Evolutionary conservation across 257 asterid species (phyloP).

Genomic region (Paulownia fortunei): DNA sequence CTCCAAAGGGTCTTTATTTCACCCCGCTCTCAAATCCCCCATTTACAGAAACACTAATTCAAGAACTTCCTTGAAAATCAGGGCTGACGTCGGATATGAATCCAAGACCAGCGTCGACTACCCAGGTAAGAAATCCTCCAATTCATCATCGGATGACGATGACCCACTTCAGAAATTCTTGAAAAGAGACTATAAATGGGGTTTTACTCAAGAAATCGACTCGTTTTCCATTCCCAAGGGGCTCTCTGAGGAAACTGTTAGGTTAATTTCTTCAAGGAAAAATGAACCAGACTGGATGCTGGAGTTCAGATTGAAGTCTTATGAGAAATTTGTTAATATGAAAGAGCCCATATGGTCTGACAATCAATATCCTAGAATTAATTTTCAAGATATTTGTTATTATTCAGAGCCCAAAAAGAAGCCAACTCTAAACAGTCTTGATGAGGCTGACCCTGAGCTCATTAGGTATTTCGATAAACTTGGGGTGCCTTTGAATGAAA

Average conservation of each 20-base stretch:
- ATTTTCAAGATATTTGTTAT: conserved; percentile 79
- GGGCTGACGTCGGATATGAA: conserved; percentile 78
- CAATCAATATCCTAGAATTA: conserved; percentile 69
- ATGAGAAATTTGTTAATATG: conserved; percentile 65
- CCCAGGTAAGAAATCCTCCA: conserved; percentile 55
- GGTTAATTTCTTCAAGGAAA: conserved; percentile 80
- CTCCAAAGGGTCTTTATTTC: conserved; percentile 39
- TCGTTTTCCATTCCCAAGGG: conserved; percentile 90
- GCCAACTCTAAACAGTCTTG: conserved; percentile 81
- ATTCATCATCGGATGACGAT: conserved; percentile 49
- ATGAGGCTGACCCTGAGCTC: conserved; percentile 92
- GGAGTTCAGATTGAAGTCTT: conserved; percentile 78
- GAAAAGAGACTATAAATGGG: conserved; percentile 89
- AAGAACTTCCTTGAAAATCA: conserved; percentile 52
- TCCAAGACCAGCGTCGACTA: conserved; percentile 56
- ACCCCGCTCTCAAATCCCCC: conserved; percentile 40
- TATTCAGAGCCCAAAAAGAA: conserved; percentile 93
- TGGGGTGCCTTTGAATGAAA: conserved; percentile 87
- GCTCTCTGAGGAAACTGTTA: conserved; percentile 74
- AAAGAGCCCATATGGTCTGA: conserved; percentile 96
- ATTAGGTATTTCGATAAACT: conserved; percentile 80
- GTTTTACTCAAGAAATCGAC: conserved; percentile 83
- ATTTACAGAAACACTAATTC: conserved; percentile 46
- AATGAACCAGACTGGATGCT: conserved; percentile 92
- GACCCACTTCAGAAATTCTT: conserved; percentile 77